Percentiles rank a stretch among this genome's conserved stretches.
These are phyloP conservation scores for Achlya hypogyna DNA, from an alignment of 352 stramenopile species.

Conservation along the genomic window DNA sequence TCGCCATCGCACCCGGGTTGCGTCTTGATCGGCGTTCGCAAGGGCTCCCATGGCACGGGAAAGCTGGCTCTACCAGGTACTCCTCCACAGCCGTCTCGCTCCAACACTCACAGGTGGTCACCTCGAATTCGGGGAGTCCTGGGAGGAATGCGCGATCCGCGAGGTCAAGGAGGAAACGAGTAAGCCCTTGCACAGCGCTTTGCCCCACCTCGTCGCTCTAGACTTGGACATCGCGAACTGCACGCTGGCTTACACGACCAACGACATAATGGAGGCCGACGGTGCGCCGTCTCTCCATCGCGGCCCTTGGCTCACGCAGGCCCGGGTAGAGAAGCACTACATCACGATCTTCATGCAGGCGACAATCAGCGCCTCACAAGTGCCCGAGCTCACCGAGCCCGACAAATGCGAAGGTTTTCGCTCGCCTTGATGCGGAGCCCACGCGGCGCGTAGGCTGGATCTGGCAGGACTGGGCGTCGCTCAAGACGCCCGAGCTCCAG, in stretches of 20 bases:
- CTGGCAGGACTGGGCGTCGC: slow-evolving; percentile 46
- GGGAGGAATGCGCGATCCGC: slow-evolving; percentile 63
- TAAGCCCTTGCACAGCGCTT: no score
- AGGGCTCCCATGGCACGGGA: slow-evolving; percentile 64
- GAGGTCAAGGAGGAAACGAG: slow-evolving; percentile 79
- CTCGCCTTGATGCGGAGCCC: no score
- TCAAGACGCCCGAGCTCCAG: slow-evolving; percentile 42
- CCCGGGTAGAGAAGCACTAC: slow-evolving; percentile 52
- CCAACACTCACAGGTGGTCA: slow-evolving; percentile 36
- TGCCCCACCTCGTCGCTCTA: slow-evolving; percentile 13
- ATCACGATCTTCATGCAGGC: slow-evolving; percentile 82
- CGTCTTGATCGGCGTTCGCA: slow-evolving; percentile 62
- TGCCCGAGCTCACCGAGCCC: slow-evolving; percentile 65
- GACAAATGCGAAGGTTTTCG: slow-evolving; percentile 52
- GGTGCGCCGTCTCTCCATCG: slow-evolving; percentile 14
- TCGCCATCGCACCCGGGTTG: slow-evolving; percentile 51
- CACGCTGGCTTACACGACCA: slow-evolving; percentile 64
- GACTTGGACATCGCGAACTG: slow-evolving; percentile 33
- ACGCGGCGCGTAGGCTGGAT: slow-evolving; percentile 32
- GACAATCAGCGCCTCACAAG: slow-evolving; percentile 36
- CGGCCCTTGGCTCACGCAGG: neutral
- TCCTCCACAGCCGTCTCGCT: neutral
- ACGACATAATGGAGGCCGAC: slow-evolving; percentile 74
- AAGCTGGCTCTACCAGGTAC: slow-evolving; percentile 63
- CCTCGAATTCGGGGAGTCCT: slow-evolving; percentile 76